Base-by-base conservation (phyloP, 257 asterid genomes). In the Verbascum thapsus region DNA sequence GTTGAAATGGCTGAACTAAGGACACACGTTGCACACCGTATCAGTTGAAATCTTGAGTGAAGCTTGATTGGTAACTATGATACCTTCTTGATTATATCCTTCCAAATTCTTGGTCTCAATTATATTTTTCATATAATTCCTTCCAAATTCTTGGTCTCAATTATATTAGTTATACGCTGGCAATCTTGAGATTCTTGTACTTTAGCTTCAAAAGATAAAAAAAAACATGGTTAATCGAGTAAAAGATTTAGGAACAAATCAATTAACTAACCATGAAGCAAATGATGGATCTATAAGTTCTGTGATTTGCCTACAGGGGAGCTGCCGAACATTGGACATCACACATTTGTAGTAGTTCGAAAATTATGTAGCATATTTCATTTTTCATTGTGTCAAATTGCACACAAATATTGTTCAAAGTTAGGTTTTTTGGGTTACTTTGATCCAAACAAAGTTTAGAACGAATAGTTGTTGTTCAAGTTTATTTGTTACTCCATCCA, bases 151-250 rank as follows among this genome's bases (percentile, higher is more conserved):
- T 12, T 52, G 55, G 45, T 15, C 1, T 10, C 55, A 13, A 53
- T 49, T 26, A 41, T 55, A 13, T 34, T 23, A 39, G 32, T 26
- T 44, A 64, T 54, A 26, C 20, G 63, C 38, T 64, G 53, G 32
- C 32, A 66, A 42, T 42, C 7, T 18, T 32, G 26, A 54, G 38
- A 17, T 8, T 10, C 44, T 39, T 23, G 10, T 13, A 42, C 5
- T 9, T 20, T 10, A 58, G 3, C 35, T 22, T 41, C 48, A n/a
- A 41, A 58, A 3, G 11, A 40, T n/a, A 58, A 39, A 7, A 1
- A 30, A 9, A 8, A n/a, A 22, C 6, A n/a, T 30, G 16, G 59
- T 53, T 56, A 34, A 13, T 56, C 32, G 37, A 56, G 23, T 54
- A 34, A 8, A 26, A 32, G 49, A 26, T 26, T 26, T 26, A 26